Evolutionary conservation across 2,329 filamentous ascomycete species (phyloP), one percentile per base, ranked within the genome.

Genomic region (Helotiales sp.): DNA sequence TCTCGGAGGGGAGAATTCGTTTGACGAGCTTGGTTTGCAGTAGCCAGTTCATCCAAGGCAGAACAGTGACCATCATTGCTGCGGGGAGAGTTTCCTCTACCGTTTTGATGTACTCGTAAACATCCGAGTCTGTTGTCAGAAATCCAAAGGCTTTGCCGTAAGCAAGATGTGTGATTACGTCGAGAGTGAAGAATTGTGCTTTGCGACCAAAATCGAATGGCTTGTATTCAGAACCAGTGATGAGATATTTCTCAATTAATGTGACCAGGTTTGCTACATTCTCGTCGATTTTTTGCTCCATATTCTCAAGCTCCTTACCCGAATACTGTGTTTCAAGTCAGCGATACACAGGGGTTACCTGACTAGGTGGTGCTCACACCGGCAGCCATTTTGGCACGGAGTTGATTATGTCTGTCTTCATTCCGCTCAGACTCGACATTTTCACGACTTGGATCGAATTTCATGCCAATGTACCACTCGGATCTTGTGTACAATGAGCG

Each of bases 101-200:
- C 7, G 81, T 81, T 59, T 78, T 73, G 61, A 85, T 80, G 71
- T 84, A 86, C 63, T 80, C 80, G 69, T 82, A 83, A 0, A 82
- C 78, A 67, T 86, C 84, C 3, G 77, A 73, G 69, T 86, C 83
- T 6, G 78, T 70, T n/a, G 80, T 79, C 0, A 86, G 72, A 70
- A 82, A 83, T 20, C 85, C 84, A 69, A 86, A 85, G 0, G 80
- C 73, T 64, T 82, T 61, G 6, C 85, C 85, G n/a, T 86, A 82
- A 0, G 83, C 83, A 20, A 87, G 76, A 30, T 85, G 80, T 15
- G 81, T 83, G 58, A 87, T 84, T 3, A 84, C 83, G 63, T 87
- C 86, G 0, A 87, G 76, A 1, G 85, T 82, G 65, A 86, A 85
- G 78, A 81, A 86, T 26, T 84, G 83, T 1, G 82, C 81, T 68